Evolutionary conservation across 805 yeast genomes (phyloP), one percentile per base, ranked within the genome.

Genomic region (Jamesozyma jinghongensis): DNA sequence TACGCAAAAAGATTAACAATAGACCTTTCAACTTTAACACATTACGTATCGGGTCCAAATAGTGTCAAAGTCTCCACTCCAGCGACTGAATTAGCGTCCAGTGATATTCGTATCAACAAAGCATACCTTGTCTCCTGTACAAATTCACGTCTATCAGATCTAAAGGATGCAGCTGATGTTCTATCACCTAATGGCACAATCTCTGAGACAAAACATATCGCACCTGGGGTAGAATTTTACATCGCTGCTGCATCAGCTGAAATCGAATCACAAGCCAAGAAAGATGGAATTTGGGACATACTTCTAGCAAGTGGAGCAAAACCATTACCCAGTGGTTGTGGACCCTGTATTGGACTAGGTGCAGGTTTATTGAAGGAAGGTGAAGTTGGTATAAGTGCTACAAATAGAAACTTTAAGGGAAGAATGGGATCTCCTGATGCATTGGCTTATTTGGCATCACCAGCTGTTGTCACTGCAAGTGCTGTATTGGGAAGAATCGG

Each of bases 351-450:
- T 58, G 99, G 99, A 29, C 70, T 92, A 41, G 99, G 99, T 41
- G 73, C 94, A 22, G 99, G 99, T 37, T 69, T 92, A 49, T 70
- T 92, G 51, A 80, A 92, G 65, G 90, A 85, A 28, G 98, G 98
- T 34, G 97, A 92, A 65, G 94, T 92, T 44, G 98, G 99, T 49
- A 92, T 92, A 55, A 85, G 95, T 49, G 98, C 98, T 43, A 92
- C 98, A 6, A 92, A 92, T 70, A 79, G 99, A 70, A 92, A 92
- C 67, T 92, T 92, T 75, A 92, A 92, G 68, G 99, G 99, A 46
- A 79, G 99, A 68, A 92, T 92, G 99, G 99, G 99, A 7, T 82
- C 95, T 6, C 83, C 82, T 52, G 97, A 92, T 54, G 98, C 98
- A 0, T 69, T 87, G 46, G 98, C 98, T 0, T 92, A 83, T 63